Evolutionary conservation across 352 stramenopile species (phyloP).

Genomic region (Phytophthora melonis): DNA sequence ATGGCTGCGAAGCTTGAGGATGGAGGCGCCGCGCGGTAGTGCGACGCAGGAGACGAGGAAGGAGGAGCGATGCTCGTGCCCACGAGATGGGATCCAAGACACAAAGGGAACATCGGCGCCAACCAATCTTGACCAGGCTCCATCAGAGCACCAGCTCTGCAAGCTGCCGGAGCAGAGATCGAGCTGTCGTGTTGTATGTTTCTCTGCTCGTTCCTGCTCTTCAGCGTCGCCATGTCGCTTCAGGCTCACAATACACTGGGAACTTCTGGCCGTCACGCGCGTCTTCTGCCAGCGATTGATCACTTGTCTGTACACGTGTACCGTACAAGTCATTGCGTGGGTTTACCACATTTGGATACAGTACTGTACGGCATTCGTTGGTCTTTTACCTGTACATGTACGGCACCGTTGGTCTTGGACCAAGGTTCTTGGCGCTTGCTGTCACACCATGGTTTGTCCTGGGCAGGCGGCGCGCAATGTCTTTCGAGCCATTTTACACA

Average conservation of each 20-base stretch:
- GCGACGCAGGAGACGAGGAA: slow-evolving; percentile 6
- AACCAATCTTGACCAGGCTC: slow-evolving; percentile 33
- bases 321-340: too few species aligned
- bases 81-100: slow-evolving; percentile 13
- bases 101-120: slow-evolving; percentile 2
- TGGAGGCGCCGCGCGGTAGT: background rate
- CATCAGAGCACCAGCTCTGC: slow-evolving; percentile 2
- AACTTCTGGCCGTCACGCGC: too few species aligned
- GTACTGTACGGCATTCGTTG: background rate
- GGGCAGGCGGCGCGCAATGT: too few species aligned
- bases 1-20: slow-evolving; percentile 23
- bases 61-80: slow-evolving; percentile 9
- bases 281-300: too few species aligned
- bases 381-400: too few species aligned
- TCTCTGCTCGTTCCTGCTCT: slow-evolving; percentile 29
- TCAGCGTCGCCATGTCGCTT: slow-evolving; percentile 22
- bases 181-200: slow-evolving; percentile 19
- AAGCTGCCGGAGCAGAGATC: slow-evolving; percentile 28
- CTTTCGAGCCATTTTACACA: background rate
- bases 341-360: too few species aligned
- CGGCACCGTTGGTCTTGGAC: background rate
- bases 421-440: background rate
- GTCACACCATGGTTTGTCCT: too few species aligned
- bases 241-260: background rate
- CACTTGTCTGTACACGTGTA: too few species aligned